Evolutionary conservation across 805 yeast genomes (phyloP).

Genomic region (Ogataea glucozyma): DNA sequence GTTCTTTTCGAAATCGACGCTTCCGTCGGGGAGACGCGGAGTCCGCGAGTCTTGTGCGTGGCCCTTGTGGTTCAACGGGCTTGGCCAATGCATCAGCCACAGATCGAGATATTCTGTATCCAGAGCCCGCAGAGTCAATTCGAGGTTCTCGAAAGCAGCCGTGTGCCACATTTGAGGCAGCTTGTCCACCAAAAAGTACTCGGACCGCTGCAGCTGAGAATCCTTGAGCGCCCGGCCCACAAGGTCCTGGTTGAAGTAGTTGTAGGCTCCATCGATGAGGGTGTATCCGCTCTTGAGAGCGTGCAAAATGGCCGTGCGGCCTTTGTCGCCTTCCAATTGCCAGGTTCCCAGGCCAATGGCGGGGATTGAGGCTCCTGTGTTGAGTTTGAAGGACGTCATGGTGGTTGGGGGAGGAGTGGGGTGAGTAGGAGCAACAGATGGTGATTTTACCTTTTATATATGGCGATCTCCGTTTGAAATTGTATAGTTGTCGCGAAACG

Average conservation of each 20-base stretch:
- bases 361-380: no score
- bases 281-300: constrained; percentile 36
- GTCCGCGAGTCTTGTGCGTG: constrained; percentile 24
- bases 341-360: constrained; percentile 28
- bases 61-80: constrained; percentile 33
- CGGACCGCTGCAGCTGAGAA: constrained; percentile 15
- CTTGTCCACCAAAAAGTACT: constrained; percentile 22
- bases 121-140: constrained; percentile 38
- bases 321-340: constrained; percentile 21
- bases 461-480: no score
- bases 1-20: constrained; percentile 23
- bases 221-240: constrained; percentile 42
- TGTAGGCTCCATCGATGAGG: constrained; percentile 44
- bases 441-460: no score
- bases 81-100: constrained; percentile 50
- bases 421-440: no score
- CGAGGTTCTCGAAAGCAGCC: constrained; percentile 38
- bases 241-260: constrained; percentile 41
- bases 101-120: constrained; percentile 45
- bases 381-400: no score
- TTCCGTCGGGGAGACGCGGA: constrained; percentile 29
- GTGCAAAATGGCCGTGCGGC: constrained; percentile 27
- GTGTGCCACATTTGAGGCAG: constrained; percentile 29
- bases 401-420: no score
- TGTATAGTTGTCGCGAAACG: no score